phyloP scores from a whole-genome alignment of 768 basidiomycete genomes.

The Xerocomellus amylosporus region DNA sequence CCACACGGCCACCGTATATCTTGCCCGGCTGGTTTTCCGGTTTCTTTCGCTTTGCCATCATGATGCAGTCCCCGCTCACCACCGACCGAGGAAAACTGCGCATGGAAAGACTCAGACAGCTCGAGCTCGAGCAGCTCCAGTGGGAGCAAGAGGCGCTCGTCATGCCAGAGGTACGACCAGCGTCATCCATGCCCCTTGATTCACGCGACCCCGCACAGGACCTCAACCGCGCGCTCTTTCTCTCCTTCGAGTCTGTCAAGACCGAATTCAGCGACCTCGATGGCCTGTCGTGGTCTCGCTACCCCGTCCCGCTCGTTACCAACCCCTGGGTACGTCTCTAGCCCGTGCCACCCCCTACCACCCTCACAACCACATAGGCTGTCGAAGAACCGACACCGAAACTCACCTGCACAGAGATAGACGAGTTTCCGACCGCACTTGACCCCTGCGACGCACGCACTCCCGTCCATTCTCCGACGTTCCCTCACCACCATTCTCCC shows the following conservation, averaged over 20 bases:
- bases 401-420: slow-evolving; percentile 19
- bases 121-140: slow-evolving; percentile 50
- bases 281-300: slow-evolving; percentile 50
- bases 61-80: slow-evolving; percentile 25
- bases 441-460: slow-evolving; percentile 11
- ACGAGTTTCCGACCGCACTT: slow-evolving; percentile 8
- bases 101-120: slow-evolving; percentile 44
- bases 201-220: slow-evolving; percentile 26
- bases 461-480: slow-evolving; percentile 7
- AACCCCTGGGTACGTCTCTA: slow-evolving; percentile 25
- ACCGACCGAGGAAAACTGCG: slow-evolving; percentile 46
- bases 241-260: slow-evolving; percentile 54
- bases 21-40: slow-evolving; percentile 8
- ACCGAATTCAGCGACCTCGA: slow-evolving; percentile 62
- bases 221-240: slow-evolving; percentile 29
- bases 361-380: slow-evolving; percentile 8
- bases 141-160: slow-evolving; percentile 57
- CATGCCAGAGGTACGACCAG: slow-evolving; percentile 50
- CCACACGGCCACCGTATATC: not conserved
- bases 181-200: not conserved
- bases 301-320: slow-evolving; percentile 31
- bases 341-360: not conserved
- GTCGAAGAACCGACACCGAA: slow-evolving; percentile 32
- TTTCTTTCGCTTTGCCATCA: not conserved
- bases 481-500: not conserved